These are phyloP conservation scores for Omphalotus olearius DNA, from an alignment of 1,284 basidiomycete genomes.

Conservation along the genomic window DNA sequence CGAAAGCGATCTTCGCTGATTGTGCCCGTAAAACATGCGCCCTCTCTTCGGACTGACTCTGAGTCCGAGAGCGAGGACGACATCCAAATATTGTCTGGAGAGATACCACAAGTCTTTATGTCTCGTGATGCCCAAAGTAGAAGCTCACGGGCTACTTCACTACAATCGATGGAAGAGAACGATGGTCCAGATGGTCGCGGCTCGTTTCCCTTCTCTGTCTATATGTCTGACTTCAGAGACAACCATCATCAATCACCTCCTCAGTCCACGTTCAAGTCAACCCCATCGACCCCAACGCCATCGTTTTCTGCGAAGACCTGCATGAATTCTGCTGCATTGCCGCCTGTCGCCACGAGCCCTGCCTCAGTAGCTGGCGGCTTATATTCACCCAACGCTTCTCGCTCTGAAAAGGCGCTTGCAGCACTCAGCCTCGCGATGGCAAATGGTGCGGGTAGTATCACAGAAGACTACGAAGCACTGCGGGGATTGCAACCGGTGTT, in stretches of 20 bases:
- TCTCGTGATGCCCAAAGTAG: slow-evolving; percentile 16
- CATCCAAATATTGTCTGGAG: slow-evolving; percentile 47
- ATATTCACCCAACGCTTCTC: slow-evolving; percentile 26
- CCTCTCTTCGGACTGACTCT: slow-evolving; percentile 14
- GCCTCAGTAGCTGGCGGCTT: slow-evolving; percentile 11
- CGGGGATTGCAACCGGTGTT: slow-evolving; percentile 37
- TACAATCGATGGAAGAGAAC: slow-evolving; percentile 3
- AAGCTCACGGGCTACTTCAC: neutral
- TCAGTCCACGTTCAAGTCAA: slow-evolving; percentile 19
- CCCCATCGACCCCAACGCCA: slow-evolving; percentile 21
- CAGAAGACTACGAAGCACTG: slow-evolving; percentile 52
- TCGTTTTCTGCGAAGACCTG: slow-evolving; percentile 15
- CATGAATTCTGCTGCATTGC: slow-evolving; percentile 18
- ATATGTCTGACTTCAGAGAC: neutral
- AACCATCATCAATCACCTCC: neutral
- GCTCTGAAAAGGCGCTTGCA: slow-evolving; percentile 57
- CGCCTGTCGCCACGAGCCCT: slow-evolving; percentile 17
- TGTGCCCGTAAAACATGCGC: slow-evolving; percentile 15
- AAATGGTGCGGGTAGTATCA: slow-evolving; percentile 64
- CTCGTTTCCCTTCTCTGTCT: neutral
- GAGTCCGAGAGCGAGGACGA: slow-evolving; percentile 50
- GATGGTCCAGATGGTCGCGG: neutral
- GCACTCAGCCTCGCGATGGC: slow-evolving; percentile 61
- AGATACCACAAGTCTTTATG: slow-evolving; percentile 22
- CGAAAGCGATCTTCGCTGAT: slow-evolving; percentile 32